These are phyloP conservation scores for Trypanosoma cruzi DNA, from an alignment of 208 protist genomes.

Conservation along the genomic window DNA sequence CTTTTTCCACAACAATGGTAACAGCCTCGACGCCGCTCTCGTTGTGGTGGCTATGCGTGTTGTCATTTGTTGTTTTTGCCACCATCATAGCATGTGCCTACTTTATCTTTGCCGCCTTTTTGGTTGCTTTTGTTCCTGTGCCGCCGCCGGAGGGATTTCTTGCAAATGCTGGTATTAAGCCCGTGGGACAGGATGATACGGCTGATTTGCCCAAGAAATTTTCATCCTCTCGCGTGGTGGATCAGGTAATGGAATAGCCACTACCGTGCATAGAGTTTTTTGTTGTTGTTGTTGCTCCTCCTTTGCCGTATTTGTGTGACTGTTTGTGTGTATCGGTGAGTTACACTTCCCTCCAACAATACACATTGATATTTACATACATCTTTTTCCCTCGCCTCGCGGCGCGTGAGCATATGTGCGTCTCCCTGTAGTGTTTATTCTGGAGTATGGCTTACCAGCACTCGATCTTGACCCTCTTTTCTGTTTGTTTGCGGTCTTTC, in stretches of 20 bases:
- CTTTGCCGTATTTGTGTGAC: not conserved
- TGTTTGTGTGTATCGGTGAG: not conserved
- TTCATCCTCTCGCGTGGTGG: constrained; percentile 29
- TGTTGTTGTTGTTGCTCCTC: constrained; percentile 29
- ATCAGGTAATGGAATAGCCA: constrained; percentile 26
- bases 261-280: constrained; percentile 12
- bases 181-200: not conserved
- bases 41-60: constrained; percentile 53
- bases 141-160: constrained; percentile 17
- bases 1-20: not conserved
- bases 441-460: not conserved
- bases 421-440: not conserved
- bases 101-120: constrained; percentile 67
- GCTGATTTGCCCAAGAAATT: not conserved
- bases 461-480: not conserved
- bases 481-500: not conserved
- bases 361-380: constrained; percentile 1
- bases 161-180: not conserved
- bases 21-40: constrained; percentile 16
- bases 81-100: constrained; percentile 63
- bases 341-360: not conserved
- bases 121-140: constrained; percentile 76
- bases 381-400: constrained; percentile 7
- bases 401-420: constrained; percentile 10
- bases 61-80: constrained; percentile 39